These are phyloP conservation scores for Aspergillus conjunctus DNA, from an alignment of 495 filamentous ascomycete genomes.

Conservation along the genomic window DNA sequence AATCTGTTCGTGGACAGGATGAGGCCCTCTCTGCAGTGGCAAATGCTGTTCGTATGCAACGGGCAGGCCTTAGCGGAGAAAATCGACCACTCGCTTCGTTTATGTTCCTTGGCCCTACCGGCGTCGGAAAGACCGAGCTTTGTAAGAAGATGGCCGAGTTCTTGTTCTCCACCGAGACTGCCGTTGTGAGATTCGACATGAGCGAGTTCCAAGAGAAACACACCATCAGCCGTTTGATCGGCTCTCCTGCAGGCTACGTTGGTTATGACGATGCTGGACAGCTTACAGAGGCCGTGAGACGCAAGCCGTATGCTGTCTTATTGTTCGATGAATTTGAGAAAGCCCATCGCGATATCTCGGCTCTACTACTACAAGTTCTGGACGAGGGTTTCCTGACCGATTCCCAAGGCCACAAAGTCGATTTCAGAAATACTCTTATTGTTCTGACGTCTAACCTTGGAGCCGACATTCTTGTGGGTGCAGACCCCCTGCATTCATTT, in stretches of 20 bases:
- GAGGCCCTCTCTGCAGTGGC: constrained; percentile 89
- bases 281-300: constrained; percentile 89
- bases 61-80: constrained; percentile 87
- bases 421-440: constrained; percentile 95
- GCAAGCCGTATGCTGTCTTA: constrained; percentile 94
- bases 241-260: constrained; percentile 89
- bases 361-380: constrained; percentile 90
- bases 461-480: constrained; percentile 51
- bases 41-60: constrained; percentile 91
- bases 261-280: constrained; percentile 98
- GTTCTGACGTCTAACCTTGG: constrained; percentile 92
- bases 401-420: constrained; percentile 91
- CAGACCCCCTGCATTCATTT: constrained; percentile 41
- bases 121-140: constrained; percentile 95
- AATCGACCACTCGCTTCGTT: constrained; percentile 91
- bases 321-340: constrained; percentile 98
- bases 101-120: constrained; percentile 97
- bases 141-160: constrained; percentile 95
- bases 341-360: constrained; percentile 91
- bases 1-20: constrained; percentile 89
- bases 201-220: constrained; percentile 97
- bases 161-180: constrained; percentile 87
- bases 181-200: constrained; percentile 96
- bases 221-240: constrained; percentile 90
- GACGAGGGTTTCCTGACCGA: constrained; percentile 97